Evolutionary conservation across 2,329 filamentous ascomycete genomes (phyloP).

Genomic region (Orbilia quercus): DNA sequence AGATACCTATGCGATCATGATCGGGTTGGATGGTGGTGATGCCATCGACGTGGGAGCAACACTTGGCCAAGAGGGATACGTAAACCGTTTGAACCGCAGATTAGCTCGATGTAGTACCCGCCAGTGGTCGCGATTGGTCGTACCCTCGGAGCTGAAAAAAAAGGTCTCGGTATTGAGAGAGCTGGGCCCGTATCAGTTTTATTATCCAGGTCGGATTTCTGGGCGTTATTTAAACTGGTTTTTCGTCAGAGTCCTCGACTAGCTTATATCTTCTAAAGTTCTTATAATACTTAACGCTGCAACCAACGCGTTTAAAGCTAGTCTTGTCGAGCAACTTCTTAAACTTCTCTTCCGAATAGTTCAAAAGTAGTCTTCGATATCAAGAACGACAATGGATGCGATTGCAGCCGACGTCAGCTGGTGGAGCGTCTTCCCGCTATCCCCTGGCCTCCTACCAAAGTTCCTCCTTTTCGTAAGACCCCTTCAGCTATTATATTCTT

Average conservation of each 20-base stretch:
- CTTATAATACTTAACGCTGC: slow-evolving; percentile 23
- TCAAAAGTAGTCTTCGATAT: not conserved
- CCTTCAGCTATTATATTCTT: not conserved
- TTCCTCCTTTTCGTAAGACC: slow-evolving; percentile 58
- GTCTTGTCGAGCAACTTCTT: not conserved
- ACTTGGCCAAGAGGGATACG: slow-evolving; percentile 45
- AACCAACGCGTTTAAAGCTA: slow-evolving; percentile 31
- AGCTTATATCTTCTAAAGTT: not conserved
- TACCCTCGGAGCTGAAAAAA: not conserved
- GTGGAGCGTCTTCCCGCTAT: slow-evolving; percentile 56
- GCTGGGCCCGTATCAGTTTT: not conserved
- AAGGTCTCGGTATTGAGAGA: not conserved
- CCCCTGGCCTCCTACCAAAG: slow-evolving; percentile 58
- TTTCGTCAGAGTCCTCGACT: not conserved
- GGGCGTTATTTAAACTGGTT: not conserved
- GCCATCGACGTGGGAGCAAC: slow-evolving; percentile 18
- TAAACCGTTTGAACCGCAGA: slow-evolving; percentile 51
- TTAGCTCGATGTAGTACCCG: slow-evolving; percentile 29
- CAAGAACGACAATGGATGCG: slow-evolving; percentile 21
- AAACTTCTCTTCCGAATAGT: not conserved
- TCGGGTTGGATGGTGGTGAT: slow-evolving; percentile 22
- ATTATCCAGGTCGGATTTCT: not conserved
- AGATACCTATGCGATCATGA: slow-evolving; percentile 33
- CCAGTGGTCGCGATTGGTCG: slow-evolving; percentile 18
- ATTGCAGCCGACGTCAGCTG: slow-evolving; percentile 38